phyloP scores from a whole-genome alignment of 1,284 basidiomycete genomes.

The Trichosporon ovoides region DNA sequence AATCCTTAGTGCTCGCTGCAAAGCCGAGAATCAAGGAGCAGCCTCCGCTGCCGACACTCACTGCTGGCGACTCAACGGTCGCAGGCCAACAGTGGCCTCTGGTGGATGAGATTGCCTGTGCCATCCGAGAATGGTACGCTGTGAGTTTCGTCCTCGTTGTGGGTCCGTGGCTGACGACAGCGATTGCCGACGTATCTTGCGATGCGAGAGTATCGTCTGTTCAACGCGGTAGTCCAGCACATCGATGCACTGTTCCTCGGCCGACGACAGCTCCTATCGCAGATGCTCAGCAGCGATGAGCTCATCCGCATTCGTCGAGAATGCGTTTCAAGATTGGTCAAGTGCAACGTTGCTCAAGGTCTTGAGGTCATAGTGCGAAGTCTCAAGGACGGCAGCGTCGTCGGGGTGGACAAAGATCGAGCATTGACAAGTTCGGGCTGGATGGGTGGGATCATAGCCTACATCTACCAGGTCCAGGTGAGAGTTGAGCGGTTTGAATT shows the following conservation, averaged over 20 bases:
- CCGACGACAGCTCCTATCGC: constrained; percentile 78
- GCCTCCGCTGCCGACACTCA: constrained; percentile 86
- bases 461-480: constrained; percentile 61
- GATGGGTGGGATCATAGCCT: constrained; percentile 61
- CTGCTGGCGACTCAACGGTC: constrained; percentile 83
- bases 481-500: neutral
- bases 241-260: constrained; percentile 88
- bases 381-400: constrained; percentile 80
- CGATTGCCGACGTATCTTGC: constrained; percentile 82
- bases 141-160: constrained; percentile 50
- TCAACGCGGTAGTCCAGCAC: constrained; percentile 78
- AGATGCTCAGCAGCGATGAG: constrained; percentile 83
- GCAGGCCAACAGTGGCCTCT: constrained; percentile 78
- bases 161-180: constrained; percentile 21
- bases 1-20: constrained; percentile 28
- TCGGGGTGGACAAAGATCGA: constrained; percentile 73
- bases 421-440: constrained; percentile 69
- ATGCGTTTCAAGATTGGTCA: constrained; percentile 80
- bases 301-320: constrained; percentile 73
- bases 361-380: constrained; percentile 93
- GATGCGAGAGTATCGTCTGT: constrained; percentile 80
- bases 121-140: constrained; percentile 89
- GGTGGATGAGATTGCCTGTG: constrained; percentile 94
- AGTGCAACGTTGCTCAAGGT: constrained; percentile 84
- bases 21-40: constrained; percentile 58